Evolutionary conservation across 371 early-diverging fungal species (phyloP).

Genomic region (Mortierella sp.): DNA sequence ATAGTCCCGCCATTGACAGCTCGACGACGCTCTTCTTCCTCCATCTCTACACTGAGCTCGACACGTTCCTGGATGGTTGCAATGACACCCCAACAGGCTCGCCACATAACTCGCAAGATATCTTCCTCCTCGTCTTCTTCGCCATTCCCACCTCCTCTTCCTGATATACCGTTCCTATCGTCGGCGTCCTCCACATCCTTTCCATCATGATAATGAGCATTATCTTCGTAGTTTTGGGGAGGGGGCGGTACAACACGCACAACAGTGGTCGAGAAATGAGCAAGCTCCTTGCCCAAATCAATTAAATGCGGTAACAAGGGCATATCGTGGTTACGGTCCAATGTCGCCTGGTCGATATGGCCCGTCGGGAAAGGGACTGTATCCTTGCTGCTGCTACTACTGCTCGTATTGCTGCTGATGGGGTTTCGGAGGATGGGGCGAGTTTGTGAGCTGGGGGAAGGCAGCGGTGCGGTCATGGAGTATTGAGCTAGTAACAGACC

Average conservation of each 20-base stretch:
- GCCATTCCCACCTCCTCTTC: not conserved
- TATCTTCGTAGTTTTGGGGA: not conserved
- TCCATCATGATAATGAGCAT: not conserved
- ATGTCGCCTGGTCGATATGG: conserved; percentile 16
- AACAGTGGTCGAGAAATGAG: conserved; percentile 45
- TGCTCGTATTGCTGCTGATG: not conserved
- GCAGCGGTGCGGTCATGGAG: conserved; percentile 18
- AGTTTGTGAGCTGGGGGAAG: conserved; percentile 30
- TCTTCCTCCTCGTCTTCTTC: not conserved
- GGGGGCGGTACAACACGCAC: conserved; percentile 24
- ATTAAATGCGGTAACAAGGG: conserved; percentile 51
- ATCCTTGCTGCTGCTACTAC: conserved; percentile 6
- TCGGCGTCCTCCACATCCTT: not conserved
- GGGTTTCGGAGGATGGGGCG: conserved; percentile 6
- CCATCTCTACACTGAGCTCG: conserved; percentile 34
- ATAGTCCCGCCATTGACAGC: not conserved
- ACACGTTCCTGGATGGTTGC: conserved; percentile 40
- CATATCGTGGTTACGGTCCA: conserved; percentile 40
- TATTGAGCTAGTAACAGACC: not conserved
- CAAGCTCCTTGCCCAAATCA: conserved; percentile 51
- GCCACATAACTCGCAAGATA: conserved; percentile 30
- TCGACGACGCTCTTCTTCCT: conserved; percentile 28
- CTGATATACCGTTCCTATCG: not conserved
- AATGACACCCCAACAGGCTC: conserved; percentile 39
- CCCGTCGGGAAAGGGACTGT: conserved; percentile 25